These are phyloP conservation scores for Salvia miltiorrhiza DNA, from an alignment of 257 asterid genomes.

Conservation along the genomic window DNA sequence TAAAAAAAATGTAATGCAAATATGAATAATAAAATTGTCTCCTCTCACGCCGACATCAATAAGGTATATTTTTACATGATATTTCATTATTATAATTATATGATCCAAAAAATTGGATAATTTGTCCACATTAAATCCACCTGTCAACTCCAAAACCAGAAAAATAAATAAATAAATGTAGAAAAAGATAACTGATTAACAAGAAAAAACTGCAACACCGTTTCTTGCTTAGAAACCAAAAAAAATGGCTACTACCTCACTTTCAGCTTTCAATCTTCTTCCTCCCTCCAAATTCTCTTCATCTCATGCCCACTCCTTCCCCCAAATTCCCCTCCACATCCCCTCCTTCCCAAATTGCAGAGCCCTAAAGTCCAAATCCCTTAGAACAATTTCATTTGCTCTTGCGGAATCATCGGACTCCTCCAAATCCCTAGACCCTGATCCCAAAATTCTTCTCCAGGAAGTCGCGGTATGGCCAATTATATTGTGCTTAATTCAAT, in stretches of 20 bases:
- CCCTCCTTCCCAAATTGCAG: conserved; percentile 29
- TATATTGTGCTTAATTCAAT: not conserved
- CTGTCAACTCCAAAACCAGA: conserved; percentile 27
- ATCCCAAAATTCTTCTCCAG: conserved; percentile 59
- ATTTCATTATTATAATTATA: no score
- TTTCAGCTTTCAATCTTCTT: conserved; percentile 38
- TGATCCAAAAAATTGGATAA: conserved; percentile 3
- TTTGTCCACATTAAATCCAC: conserved; percentile 19
- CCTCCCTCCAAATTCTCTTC: conserved; percentile 35
- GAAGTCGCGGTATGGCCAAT: conserved; percentile 54
- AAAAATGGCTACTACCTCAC: conserved; percentile 49
- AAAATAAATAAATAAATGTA: not conserved
- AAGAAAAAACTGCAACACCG: not conserved
- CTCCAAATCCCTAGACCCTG: conserved; percentile 54
- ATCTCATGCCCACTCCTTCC: conserved; percentile 17
- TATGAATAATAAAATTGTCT: no score
- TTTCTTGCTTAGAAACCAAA: conserved; percentile 2
- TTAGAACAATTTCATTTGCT: conserved; percentile 41
- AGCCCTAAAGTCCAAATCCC: conserved; percentile 32
- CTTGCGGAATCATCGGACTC: conserved; percentile 73
- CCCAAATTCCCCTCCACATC: conserved; percentile 25
- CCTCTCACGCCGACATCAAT: no score
- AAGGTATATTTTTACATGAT: no score
- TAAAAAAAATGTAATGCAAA: no score
- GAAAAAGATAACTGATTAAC: not conserved